Base-by-base conservation (phyloP, 139 green algal species). In the Chlorella ohadii region DNA sequence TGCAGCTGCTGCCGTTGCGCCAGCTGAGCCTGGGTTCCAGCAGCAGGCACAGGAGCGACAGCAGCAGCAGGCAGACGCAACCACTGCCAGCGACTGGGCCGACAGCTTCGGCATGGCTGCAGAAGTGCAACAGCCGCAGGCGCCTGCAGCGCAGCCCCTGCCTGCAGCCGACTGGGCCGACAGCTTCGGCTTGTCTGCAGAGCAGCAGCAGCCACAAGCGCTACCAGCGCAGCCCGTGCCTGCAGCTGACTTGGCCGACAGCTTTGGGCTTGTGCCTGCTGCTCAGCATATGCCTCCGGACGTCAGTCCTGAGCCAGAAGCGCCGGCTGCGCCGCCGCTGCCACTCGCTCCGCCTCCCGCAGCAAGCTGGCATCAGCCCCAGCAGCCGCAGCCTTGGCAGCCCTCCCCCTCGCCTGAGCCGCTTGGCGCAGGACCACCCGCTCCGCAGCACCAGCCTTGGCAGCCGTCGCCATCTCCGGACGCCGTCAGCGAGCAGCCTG, bases 21-120 rank as follows among this genome's bases (percentile, higher is more conserved):
- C 17, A n/a, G 38, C 15, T 59, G 51, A 19, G 15, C 51, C 51
- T 59, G 12, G 19, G 51, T 59, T 23, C 15, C 41, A 41, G 63
- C 33, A 55, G 28, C 23, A 25, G 47, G 23, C 28, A 3, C 7
- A 64, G 39, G 34, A 78, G 66, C 65, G 17, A 16, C n/a, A 47
- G 77, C 63, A 83, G 64, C 13, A 28, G 15, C 27, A 39, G 73
- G 27, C 65, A 13, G 31, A 34, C 1, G n/a, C 36, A 17, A 20
- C n/a, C 22, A 1, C 38, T 19, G 33, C 61, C 61, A 74, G 27
- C 28, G 63, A 72, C 2, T 82, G 76, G 76, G 76, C 55, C 19
- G 44, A 73, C 76, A 76, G 76, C 61, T 71, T 84, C 36, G 56
- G 72, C 33, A 17, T 81, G 39, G 59, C 27, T 28, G 38, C 79